Evolutionary conservation across 2,329 filamentous ascomycete species (phyloP).

Genomic region (Colletotrichum sublineola): DNA sequence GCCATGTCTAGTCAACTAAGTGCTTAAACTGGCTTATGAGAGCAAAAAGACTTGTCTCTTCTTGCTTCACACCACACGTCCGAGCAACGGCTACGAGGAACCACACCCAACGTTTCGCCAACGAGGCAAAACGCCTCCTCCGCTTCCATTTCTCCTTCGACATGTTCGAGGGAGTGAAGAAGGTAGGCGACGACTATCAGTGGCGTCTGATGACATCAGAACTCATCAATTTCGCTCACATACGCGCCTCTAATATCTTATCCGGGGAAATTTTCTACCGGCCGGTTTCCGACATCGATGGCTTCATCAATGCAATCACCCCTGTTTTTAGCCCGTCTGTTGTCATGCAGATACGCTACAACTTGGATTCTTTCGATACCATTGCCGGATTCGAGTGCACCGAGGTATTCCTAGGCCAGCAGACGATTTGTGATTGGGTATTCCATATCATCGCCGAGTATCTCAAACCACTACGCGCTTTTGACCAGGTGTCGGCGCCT

Average conservation of each 20-base stretch:
- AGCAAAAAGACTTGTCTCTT: background rate
- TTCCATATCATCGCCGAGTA: background rate
- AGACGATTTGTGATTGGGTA: background rate
- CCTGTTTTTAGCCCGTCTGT: background rate
- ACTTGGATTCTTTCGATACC: background rate
- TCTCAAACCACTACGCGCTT: background rate
- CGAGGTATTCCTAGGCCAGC: background rate
- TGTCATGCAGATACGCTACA: background rate
- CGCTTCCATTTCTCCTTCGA: background rate
- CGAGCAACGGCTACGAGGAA: background rate
- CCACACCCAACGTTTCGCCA: background rate
- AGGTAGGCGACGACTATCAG: background rate
- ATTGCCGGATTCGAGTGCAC: slow-evolving; percentile 2
- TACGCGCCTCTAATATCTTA: background rate
- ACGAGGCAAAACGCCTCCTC: background rate
- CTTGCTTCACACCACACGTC: background rate
- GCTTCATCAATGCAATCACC: background rate
- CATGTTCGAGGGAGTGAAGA: background rate
- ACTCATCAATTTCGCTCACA: background rate
- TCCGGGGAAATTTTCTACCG: background rate
- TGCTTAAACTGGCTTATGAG: background rate
- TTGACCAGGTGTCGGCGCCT: too few relatives aligned
- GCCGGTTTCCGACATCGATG: background rate
- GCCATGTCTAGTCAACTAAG: too few relatives aligned
- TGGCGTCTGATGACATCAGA: background rate